Percentiles rank a stretch among this genome's conserved stretches.
phyloP scores from a whole-genome alignment of 805 yeast species.

The Schizosaccharomyces cryophilus region DNA sequence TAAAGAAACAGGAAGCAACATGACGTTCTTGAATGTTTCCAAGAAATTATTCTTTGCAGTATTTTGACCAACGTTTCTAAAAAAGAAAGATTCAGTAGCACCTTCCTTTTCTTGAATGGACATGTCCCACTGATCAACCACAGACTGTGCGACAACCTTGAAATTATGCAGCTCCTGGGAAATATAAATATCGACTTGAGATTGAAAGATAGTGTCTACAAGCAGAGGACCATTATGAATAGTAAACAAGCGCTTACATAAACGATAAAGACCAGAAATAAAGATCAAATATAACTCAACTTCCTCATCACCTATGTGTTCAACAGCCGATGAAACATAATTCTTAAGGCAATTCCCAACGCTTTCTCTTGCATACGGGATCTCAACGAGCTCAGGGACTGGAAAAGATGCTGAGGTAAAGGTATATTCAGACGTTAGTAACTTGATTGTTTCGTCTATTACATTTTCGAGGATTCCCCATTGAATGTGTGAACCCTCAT shows the following conservation, averaged over 20 bases:
- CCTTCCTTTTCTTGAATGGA: conserved; percentile 21
- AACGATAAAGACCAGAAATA: conserved; percentile 3
- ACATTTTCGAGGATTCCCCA: not conserved
- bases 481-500: not conserved
- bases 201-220: not conserved
- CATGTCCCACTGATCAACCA: not conserved
- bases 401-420: not conserved
- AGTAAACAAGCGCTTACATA: conserved; percentile 2
- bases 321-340: not conserved
- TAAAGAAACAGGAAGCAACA: conserved; percentile 14
- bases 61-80: conserved; percentile 21
- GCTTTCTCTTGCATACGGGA: not conserved
- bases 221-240: not conserved
- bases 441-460: not conserved
- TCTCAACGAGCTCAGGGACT: not conserved
- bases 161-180: conserved; percentile 1
- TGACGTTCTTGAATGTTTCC: conserved; percentile 26
- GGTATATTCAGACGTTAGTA: not conserved
- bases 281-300: conserved; percentile 1
- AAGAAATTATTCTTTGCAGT: conserved; percentile 27
- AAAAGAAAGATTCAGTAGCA: conserved; percentile 23
- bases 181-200: not conserved
- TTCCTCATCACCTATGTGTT: not conserved
- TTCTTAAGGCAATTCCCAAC: not conserved
- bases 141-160: not conserved